Evolutionary conservation across 2,329 filamentous ascomycete species (phyloP).

Genomic region (Fusarium secorum): DNA sequence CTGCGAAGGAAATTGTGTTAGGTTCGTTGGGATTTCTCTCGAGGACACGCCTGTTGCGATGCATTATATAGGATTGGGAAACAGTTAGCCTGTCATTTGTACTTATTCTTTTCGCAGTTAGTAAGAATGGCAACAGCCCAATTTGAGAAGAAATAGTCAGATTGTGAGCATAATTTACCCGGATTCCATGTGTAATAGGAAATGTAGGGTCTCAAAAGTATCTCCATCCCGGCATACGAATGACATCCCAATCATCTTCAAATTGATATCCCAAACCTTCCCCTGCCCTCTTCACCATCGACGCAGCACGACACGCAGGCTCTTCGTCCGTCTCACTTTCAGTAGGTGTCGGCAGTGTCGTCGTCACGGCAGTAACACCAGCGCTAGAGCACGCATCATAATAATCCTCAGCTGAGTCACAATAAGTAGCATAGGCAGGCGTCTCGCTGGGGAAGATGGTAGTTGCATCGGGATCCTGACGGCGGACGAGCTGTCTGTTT

Average conservation of each 20-base stretch:
- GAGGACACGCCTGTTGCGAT: fast-evolving
- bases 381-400: not conserved
- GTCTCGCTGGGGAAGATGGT: not conserved
- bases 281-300: not conserved
- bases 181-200: no score
- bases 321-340: not conserved
- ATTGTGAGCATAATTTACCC: fast-evolving
- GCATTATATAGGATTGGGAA: not conserved
- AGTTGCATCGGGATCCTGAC: not conserved
- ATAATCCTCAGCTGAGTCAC: not conserved
- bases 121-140: no score
- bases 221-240: not conserved
- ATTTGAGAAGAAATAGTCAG: no score
- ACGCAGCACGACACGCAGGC: not conserved
- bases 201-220: not conserved
- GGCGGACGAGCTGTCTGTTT: not conserved
- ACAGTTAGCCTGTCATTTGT: not conserved
- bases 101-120: not conserved
- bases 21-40: not conserved
- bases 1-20: fast-evolving
- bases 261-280: not conserved
- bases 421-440: not conserved
- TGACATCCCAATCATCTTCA: not conserved
- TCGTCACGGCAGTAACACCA: not conserved
- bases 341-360: not conserved